Conservation (phyloP, 768 basidiomycete genomes). For the Mycena kentingensis region DNA sequence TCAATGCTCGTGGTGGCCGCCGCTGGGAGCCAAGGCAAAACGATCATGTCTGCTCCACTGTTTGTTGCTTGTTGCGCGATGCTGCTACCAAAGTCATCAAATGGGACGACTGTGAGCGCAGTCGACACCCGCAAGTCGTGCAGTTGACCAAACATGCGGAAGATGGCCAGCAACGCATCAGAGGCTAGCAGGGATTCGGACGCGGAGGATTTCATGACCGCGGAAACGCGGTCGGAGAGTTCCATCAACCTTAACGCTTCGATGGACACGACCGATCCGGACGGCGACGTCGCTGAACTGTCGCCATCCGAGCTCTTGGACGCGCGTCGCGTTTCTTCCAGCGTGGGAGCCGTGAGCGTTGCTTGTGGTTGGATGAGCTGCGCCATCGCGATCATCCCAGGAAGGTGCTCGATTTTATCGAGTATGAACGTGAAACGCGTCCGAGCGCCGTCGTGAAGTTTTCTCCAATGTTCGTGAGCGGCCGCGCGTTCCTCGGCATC, state of each 20-base stretch:
- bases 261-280: constrained; percentile 41
- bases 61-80: constrained; percentile 69
- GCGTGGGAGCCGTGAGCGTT: constrained; percentile 3
- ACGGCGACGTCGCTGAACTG: neutral
- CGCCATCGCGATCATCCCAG: constrained; percentile 86
- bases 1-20: constrained; percentile 17
- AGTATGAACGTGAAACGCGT: constrained; percentile 81
- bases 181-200: constrained; percentile 68
- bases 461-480: constrained; percentile 11
- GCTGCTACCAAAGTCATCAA: constrained; percentile 69
- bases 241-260: constrained; percentile 89
- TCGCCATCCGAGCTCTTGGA: constrained; percentile 13
- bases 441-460: constrained; percentile 38
- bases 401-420: constrained; percentile 87
- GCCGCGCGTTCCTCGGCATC: constrained; percentile 36
- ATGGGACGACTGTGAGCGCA: constrained; percentile 71
- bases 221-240: constrained; percentile 80
- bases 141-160: constrained; percentile 75
- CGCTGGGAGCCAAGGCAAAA: constrained; percentile 79
- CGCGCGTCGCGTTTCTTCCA: neutral
- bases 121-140: constrained; percentile 66
- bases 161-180: constrained; percentile 73
- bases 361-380: constrained; percentile 67
- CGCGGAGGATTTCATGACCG: constrained; percentile 80
- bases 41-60: constrained; percentile 67